Evolutionary conservation across 108 stramenopile species (phyloP).

Genomic region (Chaetoceros tenuissimus): DNA sequence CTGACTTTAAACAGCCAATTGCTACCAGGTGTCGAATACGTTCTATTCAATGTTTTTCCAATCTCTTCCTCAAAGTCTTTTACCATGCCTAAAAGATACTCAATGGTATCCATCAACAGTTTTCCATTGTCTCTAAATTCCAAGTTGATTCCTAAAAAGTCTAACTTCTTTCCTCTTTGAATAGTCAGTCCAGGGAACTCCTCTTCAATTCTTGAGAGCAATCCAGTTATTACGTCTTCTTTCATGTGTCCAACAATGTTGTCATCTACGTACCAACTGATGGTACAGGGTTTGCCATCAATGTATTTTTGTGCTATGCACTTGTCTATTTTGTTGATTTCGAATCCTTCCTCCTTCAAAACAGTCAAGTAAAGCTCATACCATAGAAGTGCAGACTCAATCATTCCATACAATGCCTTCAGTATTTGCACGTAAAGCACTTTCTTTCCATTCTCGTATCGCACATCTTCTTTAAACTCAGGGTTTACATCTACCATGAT

Average conservation of each 20-base stretch:
- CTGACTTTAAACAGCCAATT: constrained; percentile 18
- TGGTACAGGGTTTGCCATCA: constrained; percentile 12
- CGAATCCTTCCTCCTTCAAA: constrained; percentile 10
- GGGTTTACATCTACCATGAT: constrained; percentile 17
- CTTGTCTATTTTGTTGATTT: too few relatives aligned
- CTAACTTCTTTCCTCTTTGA: constrained; percentile 21
- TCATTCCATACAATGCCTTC: too few relatives aligned
- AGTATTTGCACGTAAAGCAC: constrained; percentile 29
- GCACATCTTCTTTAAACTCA: neutral
- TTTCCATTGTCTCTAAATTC: constrained; percentile 16
- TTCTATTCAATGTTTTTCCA: neutral
- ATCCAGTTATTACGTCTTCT: constrained; percentile 1
- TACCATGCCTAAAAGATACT: constrained; percentile 6
- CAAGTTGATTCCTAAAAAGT: constrained; percentile 38
- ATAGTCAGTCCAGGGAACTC: constrained; percentile 13
- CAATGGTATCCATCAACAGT: constrained; percentile 23
- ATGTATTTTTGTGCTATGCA: constrained; percentile 15
- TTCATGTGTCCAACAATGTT: too few relatives aligned
- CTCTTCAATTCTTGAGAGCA: neutral
- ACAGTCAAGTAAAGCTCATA: constrained; percentile 12
- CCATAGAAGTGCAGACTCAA: constrained; percentile 22
- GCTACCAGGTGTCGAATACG: constrained; percentile 16
- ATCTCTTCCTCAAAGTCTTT: constrained; percentile 14
- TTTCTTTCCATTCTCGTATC: constrained; percentile 10
- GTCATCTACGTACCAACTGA: constrained; percentile 23